Conservation (phyloP, 73 alveolate genomes). For the Halteria grandinella region DNA sequence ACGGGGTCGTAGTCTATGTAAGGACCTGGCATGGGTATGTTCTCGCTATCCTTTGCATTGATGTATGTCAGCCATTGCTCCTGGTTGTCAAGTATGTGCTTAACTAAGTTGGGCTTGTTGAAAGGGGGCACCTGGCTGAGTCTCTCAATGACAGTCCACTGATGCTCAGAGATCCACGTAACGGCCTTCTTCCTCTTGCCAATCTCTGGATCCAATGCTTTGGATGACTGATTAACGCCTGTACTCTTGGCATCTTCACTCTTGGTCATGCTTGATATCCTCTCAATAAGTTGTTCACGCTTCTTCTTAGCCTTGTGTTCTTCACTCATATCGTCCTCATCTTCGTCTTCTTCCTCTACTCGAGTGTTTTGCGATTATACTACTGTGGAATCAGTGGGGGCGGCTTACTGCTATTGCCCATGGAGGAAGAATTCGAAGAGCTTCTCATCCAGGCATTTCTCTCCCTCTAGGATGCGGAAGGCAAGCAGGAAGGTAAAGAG, state of each 20-base stretch:
- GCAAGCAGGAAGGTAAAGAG: conserved; percentile 94
- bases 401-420: too few species aligned
- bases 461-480: conserved; percentile 80
- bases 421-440: conserved; percentile 74
- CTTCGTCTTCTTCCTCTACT: conserved; percentile 1
- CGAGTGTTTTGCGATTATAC: too few species aligned
- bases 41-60: conserved; percentile 53
- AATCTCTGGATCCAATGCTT: conserved; percentile 68
- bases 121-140: conserved; percentile 61
- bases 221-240: too few species aligned
- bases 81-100: conserved; percentile 40
- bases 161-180: conserved; percentile 21
- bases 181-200: conserved; percentile 57
- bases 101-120: conserved; percentile 48
- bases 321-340: conserved; percentile 6
- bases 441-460: conserved; percentile 50
- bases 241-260: too few species aligned
- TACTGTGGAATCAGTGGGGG: too few species aligned
- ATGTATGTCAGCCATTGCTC: conserved; percentile 51
- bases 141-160: conserved; percentile 30
- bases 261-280: too few species aligned
- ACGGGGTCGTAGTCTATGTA: conserved; percentile 11
- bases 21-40: conserved; percentile 61
- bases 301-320: conserved; percentile 14
- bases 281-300: too few species aligned